A percentile compares a stretch with the other conserved stretches of the same genome.
Conservation (phyloP, 2,329 filamentous ascomycete genomes). For the Botryosphaeria dothidea region DNA sequence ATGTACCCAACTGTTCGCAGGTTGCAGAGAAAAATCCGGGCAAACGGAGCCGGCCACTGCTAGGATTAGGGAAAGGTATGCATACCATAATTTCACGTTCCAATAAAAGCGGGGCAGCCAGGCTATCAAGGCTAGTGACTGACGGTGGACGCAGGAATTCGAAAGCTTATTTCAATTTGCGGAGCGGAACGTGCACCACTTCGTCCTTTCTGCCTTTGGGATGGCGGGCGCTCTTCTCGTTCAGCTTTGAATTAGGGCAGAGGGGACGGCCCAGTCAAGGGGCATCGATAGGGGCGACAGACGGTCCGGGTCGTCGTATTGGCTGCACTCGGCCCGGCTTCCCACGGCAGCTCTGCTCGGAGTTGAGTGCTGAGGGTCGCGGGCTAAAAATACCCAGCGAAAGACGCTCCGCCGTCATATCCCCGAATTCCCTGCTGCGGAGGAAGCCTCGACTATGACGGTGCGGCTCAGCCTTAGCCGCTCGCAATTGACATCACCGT, state of each 20-base stretch:
- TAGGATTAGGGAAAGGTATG: neutral
- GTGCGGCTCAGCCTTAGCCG: neutral
- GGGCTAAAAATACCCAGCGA: neutral
- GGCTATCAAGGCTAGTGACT: neutral
- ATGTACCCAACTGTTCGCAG: too few species aligned
- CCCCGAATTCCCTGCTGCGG: neutral
- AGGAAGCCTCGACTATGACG: neutral
- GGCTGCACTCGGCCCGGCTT: neutral
- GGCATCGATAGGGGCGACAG: neutral
- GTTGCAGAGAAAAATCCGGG: too few species aligned
- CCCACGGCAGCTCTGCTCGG: too few species aligned
- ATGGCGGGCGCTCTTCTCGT: too few species aligned
- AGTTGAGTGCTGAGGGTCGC: neutral
- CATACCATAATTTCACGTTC: too few species aligned
- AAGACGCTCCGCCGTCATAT: neutral
- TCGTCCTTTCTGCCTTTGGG: neutral
- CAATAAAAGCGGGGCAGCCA: neutral
- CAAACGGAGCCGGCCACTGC: too few species aligned
- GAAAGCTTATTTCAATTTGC: neutral
- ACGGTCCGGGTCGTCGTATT: conserved; percentile 1
- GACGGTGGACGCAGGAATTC: neutral
- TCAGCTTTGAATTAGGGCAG: neutral
- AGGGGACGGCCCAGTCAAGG: neutral
- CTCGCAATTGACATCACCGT: neutral
- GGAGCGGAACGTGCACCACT: neutral